Percentiles rank a stretch among this genome's conserved stretches.
These are phyloP conservation scores for Pouteria campechiana DNA, from an alignment of 179 eudicot genomes.

Conservation along the genomic window DNA sequence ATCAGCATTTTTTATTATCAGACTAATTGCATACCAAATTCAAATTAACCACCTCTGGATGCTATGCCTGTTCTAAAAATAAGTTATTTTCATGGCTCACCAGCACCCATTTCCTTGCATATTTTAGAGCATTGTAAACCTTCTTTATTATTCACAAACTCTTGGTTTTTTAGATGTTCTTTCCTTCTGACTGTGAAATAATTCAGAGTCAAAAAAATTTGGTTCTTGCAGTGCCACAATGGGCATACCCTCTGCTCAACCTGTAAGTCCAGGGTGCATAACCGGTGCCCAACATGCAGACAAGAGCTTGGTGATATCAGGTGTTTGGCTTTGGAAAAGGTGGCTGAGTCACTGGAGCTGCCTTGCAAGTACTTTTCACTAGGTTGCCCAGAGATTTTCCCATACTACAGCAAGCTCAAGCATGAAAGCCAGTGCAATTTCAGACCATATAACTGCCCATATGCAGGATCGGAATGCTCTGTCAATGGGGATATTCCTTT, in stretches of 20 bases:
- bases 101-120: no score
- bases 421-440: constrained; percentile 56
- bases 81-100: no score
- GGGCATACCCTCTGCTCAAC: constrained; percentile 70
- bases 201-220: neutral
- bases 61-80: no score
- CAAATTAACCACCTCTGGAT: no score
- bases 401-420: constrained; percentile 62
- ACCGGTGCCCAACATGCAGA: constrained; percentile 65
- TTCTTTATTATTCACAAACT: no score
- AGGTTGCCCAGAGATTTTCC: constrained; percentile 65
- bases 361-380: constrained; percentile 61
- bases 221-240: constrained; percentile 49
- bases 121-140: no score
- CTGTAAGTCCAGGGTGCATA: constrained; percentile 59
- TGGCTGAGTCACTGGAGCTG: constrained; percentile 60
- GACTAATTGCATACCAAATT: no score
- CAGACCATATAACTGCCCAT: constrained; percentile 67
- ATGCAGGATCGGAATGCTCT: constrained; percentile 73
- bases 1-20: no score
- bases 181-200: neutral
- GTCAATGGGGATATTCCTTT: constrained; percentile 50
- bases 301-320: constrained; percentile 71
- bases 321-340: constrained; percentile 62
- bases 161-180: neutral